Percentiles rank a stretch among this genome's conserved stretches.
Conservation (phyloP, 2,329 filamentous ascomycete genomes). For the Alternaria sp. region DNA sequence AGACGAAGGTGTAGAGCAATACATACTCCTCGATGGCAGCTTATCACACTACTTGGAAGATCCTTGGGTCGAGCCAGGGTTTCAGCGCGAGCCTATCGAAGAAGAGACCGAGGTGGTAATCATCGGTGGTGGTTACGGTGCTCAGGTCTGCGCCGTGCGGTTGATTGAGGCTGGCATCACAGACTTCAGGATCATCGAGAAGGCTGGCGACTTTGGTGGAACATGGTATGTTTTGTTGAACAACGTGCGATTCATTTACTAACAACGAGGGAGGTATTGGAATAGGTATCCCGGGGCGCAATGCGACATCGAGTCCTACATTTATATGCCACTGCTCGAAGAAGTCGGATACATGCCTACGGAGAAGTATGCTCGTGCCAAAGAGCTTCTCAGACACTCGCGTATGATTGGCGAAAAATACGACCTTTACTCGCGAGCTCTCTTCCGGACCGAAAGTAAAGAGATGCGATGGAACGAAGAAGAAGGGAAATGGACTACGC, state of each 20-base stretch:
- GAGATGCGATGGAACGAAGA: slow-evolving; percentile 57
- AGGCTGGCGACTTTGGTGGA: slow-evolving; percentile 54
- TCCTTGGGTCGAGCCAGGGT: slow-evolving; percentile 35
- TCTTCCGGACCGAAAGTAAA: slow-evolving; percentile 57
- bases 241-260: slow-evolving; percentile 8
- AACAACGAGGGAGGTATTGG: slow-evolving; percentile 46
- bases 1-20: slow-evolving; percentile 36
- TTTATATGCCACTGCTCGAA: slow-evolving; percentile 33
- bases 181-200: slow-evolving; percentile 52
- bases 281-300: slow-evolving; percentile 41
- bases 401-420: slow-evolving; percentile 55
- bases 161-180: slow-evolving; percentile 43
- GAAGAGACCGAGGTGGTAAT: slow-evolving; percentile 44
- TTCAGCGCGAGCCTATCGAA: slow-evolving; percentile 32
- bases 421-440: slow-evolving; percentile 40
- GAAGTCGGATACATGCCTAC: slow-evolving; percentile 59
- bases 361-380: slow-evolving; percentile 54
- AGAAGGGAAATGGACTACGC: slow-evolving; percentile 37
- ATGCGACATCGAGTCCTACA: slow-evolving; percentile 39
- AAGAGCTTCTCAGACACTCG: slow-evolving; percentile 57
- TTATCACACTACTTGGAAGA: slow-evolving; percentile 34
- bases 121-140: slow-evolving; percentile 55
- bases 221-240: slow-evolving; percentile 45
- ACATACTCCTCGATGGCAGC: slow-evolving; percentile 33
- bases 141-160: slow-evolving; percentile 49